Evolutionary conservation across 176 grass and related monocot species (phyloP).

Genomic region (Bothriochloa decipiens): DNA sequence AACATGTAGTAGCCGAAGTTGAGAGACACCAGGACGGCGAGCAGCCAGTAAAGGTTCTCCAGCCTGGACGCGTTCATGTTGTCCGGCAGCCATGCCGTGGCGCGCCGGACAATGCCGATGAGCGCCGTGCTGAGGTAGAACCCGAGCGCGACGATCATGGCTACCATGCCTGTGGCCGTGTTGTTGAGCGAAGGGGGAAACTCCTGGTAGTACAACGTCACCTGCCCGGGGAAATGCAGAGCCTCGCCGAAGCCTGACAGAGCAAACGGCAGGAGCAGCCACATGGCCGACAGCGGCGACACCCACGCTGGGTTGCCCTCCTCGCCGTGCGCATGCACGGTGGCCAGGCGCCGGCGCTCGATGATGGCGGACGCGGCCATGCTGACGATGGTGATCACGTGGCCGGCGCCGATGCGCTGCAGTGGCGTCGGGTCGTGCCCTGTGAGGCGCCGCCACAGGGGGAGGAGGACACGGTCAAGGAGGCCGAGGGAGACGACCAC

Average conservation of each 20-base stretch:
- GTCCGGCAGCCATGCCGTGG: constrained; percentile 72
- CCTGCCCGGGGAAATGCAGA: constrained; percentile 65
- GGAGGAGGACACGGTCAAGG: constrained; percentile 63
- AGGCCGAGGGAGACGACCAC: constrained; percentile 50
- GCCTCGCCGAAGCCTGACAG: constrained; percentile 59
- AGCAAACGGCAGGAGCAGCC: constrained; percentile 68
- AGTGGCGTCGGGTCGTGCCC: constrained; percentile 49
- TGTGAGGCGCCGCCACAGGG: constrained; percentile 46
- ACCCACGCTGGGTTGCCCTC: constrained; percentile 49
- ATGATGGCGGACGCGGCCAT: constrained; percentile 61
- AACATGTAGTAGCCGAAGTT: constrained; percentile 71
- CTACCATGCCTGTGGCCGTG: constrained; percentile 68
- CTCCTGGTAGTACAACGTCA: constrained; percentile 75
- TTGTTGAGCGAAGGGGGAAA: constrained; percentile 71
- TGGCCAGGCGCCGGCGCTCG: constrained; percentile 44
- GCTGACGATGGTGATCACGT: constrained; percentile 50
- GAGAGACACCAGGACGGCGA: constrained; percentile 43
- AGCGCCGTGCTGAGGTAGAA: constrained; percentile 87
- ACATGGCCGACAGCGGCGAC: constrained; percentile 67
- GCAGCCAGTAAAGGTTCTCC: constrained; percentile 78
- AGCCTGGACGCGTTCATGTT: constrained; percentile 70
- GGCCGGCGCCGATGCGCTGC: constrained; percentile 62
- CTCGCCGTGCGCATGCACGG: constrained; percentile 42
- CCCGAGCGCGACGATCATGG: constrained; percentile 56
- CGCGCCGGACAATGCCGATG: constrained; percentile 42